Evolutionary conservation across 495 filamentous ascomycete species (phyloP), one percentile per base, ranked within the genome.

Genomic region (Emericellopsis terricola): DNA sequence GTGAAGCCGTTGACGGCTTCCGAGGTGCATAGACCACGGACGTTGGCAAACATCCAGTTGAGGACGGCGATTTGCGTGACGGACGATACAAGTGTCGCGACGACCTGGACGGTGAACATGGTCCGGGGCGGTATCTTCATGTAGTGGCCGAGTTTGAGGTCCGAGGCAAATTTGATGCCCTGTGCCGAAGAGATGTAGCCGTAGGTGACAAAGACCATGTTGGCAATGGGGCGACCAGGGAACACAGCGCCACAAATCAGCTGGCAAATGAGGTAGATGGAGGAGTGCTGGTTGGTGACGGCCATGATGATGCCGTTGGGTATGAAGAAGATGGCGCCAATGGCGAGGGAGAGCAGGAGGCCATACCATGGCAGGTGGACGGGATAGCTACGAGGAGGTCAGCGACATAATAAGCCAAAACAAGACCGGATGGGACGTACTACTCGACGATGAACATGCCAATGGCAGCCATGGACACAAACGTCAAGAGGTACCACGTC

Each of bases 51-150:
- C 80, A 87, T 87, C 84, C 84, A 92, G 51, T 86, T 84, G 15
- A 89, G 59, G 5, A 91, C 79, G 19, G 63, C 64, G 46, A 86
- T 83, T 43, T 92, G 83, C 1, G 78, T 86, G 32, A 89, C 33
- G 14, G 76, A 79, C 1, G 77, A 80, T 13, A 91, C 60, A 36
- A 83, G 56, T 1, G 81, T 87, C 17, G 83, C 81, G 21, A 76
- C 62, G 61, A 89, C 76, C 42, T 92, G 84, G 3, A 86, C 78
- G 4, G 59, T 55, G 54, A 91, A 92, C 7, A 92, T 59, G 35
- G 77, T 68, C 9, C 78, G 72, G 0, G 83, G 81, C 13, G 84
- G 83, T 33, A 92, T 84, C 52, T 92, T 91, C 81, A 91, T 87
- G 50, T 92, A 91, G 47, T 87, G 78, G 19, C 84, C 84, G 0